phyloP scores from a whole-genome alignment of 768 basidiomycete genomes.

The Pulveroboletus sp. region DNA sequence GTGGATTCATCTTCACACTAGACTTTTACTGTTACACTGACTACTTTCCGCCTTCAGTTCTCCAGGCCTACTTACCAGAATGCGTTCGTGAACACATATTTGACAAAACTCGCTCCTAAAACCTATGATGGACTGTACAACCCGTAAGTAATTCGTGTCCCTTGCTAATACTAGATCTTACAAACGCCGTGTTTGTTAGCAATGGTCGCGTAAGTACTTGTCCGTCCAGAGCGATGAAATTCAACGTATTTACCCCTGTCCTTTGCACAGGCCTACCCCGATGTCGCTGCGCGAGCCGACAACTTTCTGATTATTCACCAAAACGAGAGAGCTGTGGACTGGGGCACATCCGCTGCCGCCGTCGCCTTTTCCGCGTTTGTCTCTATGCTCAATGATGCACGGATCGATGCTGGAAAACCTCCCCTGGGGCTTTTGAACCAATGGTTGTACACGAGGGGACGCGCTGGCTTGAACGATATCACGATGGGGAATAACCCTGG shows the following conservation, averaged over 20 bases:
- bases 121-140: slow-evolving; percentile 63
- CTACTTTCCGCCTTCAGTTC: slow-evolving; percentile 36
- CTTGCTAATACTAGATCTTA: neutral
- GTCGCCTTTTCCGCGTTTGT: slow-evolving; percentile 66
- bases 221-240: too few relatives aligned
- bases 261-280: slow-evolving; percentile 47
- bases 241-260: too few relatives aligned
- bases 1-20: neutral
- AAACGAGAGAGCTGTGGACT: slow-evolving; percentile 39
- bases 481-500: slow-evolving; percentile 53
- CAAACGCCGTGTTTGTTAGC: neutral
- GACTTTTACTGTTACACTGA: slow-evolving; percentile 5
- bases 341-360: slow-evolving; percentile 64
- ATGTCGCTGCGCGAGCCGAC: slow-evolving; percentile 60
- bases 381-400: slow-evolving; percentile 63
- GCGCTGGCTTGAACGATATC: slow-evolving; percentile 51
- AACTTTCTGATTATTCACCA: slow-evolving; percentile 47
- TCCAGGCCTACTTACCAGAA: slow-evolving; percentile 54
- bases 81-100: slow-evolving; percentile 40
- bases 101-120: slow-evolving; percentile 43
- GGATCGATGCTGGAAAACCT: too few relatives aligned
- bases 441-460: slow-evolving; percentile 44
- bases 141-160: slow-evolving; percentile 35
- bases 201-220: too few relatives aligned
- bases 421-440: slow-evolving; percentile 71